phyloP scores from a whole-genome alignment of 148 eudicot genomes.

The Rhododendron mucronatum region DNA sequence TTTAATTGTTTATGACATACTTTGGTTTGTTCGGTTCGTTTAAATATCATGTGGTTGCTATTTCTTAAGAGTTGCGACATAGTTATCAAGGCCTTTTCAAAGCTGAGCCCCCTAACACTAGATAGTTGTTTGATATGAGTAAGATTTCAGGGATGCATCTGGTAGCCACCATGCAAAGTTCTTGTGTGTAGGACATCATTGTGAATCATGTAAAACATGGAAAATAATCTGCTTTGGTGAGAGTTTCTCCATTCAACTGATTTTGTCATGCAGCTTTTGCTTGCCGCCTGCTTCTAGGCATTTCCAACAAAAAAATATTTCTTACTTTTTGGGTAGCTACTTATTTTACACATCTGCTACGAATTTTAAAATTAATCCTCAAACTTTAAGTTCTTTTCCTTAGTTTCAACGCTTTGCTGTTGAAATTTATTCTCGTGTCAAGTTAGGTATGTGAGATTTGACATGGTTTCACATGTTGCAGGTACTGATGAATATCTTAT shows the following conservation, averaged over 20 bases:
- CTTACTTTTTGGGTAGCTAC: not conserved
- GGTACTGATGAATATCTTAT: conserved; percentile 81
- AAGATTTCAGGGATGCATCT: not conserved
- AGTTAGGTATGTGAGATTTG: not conserved
- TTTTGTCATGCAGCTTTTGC: not conserved
- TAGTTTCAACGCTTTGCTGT: not conserved
- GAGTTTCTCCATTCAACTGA: not conserved
- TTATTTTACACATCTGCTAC: not conserved
- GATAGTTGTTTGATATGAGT: not conserved
- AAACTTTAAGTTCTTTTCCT: not conserved
- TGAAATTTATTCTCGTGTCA: not conserved
- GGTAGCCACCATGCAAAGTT: not conserved
- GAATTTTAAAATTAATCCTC: not conserved
- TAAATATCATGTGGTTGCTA: no score
- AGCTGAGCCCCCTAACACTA: not conserved
- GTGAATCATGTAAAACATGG: not conserved
- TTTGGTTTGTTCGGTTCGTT: no score
- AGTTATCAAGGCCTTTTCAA: not conserved
- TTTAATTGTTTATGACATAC: no score
- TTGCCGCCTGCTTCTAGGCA: not conserved
- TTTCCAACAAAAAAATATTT: not conserved
- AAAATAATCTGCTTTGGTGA: not conserved
- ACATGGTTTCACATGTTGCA: conserved; percentile 17
- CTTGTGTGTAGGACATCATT: not conserved
- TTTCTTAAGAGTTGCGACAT: not conserved